phyloP scores from a whole-genome alignment of 2,329 filamentous ascomycete species.

The Fusarium abutilonis region DNA sequence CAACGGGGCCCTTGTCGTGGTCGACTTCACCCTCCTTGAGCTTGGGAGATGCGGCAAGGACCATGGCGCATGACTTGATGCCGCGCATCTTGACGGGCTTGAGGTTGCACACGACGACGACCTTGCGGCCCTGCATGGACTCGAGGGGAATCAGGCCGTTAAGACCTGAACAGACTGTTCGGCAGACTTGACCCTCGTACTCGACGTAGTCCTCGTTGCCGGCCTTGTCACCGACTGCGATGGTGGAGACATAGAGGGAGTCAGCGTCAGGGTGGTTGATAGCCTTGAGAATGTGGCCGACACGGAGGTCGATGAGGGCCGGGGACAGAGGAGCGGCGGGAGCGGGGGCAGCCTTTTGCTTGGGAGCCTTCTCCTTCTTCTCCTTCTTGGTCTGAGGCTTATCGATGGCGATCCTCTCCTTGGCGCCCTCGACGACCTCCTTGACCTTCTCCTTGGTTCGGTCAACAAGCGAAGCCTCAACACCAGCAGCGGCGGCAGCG shows the following conservation, averaged over 20 bases:
- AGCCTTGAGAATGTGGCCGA: conserved; percentile 97
- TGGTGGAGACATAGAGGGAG: conserved; percentile 93
- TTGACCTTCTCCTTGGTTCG: conserved; percentile 69
- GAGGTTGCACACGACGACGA: conserved; percentile 95
- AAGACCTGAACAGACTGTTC: conserved; percentile 95
- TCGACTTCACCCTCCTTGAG: conserved; percentile 80
- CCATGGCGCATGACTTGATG: conserved; percentile 82
- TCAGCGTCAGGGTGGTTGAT: conserved; percentile 97
- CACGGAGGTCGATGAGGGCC: conserved; percentile 89
- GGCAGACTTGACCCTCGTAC: conserved; percentile 89
- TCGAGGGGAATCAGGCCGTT: conserved; percentile 92
- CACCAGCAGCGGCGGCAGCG: conserved; percentile 66
- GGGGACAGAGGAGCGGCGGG: conserved; percentile 82
- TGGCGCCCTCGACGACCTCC: conserved; percentile 63
- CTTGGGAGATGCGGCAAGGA: conserved; percentile 90
- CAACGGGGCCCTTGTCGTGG: conserved; percentile 88
- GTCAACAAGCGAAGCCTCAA: conserved; percentile 62
- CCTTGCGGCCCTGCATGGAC: conserved; percentile 96
- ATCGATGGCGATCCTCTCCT: conserved; percentile 50
- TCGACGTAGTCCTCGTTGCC: conserved; percentile 86
- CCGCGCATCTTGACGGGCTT: conserved; percentile 99
- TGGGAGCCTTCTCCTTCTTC: conserved; percentile 89
- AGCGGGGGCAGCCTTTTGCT: conserved; percentile 73
- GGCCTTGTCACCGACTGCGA: conserved; percentile 88
- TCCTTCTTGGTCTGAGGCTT: conserved; percentile 73